These are phyloP conservation scores for Astragalus membranaceus DNA, from an alignment of 306 rosid species.

Conservation along the genomic window DNA sequence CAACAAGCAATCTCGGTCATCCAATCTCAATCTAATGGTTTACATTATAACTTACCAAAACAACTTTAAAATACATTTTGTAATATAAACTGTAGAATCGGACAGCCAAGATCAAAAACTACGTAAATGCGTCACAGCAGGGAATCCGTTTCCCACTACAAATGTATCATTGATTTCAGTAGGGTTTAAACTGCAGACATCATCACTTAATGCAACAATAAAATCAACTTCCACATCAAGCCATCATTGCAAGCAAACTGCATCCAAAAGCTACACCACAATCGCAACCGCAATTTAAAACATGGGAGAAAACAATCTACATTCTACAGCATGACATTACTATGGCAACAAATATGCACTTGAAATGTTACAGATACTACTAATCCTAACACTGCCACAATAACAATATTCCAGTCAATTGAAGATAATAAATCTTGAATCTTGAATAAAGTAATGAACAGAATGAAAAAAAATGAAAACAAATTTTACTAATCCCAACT, in stretches of 20 bases:
- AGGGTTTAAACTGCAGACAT: neutral
- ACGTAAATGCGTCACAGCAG: no score
- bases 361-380: neutral
- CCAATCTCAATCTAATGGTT: no score
- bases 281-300: neutral
- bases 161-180: neutral
- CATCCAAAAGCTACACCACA: neutral
- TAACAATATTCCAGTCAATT: conserved; percentile 3
- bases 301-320: neutral
- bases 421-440: conserved; percentile 18
- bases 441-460: neutral
- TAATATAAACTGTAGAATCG: no score
- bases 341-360: conserved; percentile 2
- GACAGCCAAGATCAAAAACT: no score
- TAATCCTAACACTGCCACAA: neutral
- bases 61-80: no score
- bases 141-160: no score
- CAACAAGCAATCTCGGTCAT: no score
- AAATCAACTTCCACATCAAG: neutral
- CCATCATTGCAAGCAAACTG: neutral
- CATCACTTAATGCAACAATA: neutral
- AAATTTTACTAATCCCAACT: conserved; percentile 27
- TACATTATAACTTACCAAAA: no score
- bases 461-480: neutral
- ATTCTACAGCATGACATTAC: neutral